Evolutionary conservation across 192 early-diverging fungal species (phyloP).

Genomic region (Backusella mclennaniae): DNA sequence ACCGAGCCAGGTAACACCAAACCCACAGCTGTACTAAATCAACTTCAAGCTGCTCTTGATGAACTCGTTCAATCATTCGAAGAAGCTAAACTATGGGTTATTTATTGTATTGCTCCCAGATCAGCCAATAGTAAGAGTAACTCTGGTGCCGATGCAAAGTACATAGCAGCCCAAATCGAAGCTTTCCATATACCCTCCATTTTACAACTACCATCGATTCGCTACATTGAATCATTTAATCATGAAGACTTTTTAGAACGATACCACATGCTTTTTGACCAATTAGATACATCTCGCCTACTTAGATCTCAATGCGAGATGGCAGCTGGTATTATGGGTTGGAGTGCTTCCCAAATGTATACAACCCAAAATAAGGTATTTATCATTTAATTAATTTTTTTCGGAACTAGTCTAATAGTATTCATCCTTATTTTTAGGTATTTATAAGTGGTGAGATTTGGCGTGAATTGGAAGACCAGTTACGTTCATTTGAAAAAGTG

Average conservation of each 20-base stretch:
- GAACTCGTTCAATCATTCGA: conserved; percentile 76
- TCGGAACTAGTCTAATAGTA: too few species aligned
- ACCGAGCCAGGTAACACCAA: not conserved
- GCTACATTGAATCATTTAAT: conserved; percentile 65
- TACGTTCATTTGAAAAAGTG: conserved; percentile 60
- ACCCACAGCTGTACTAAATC: conserved; percentile 42
- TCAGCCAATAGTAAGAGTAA: conserved; percentile 24
- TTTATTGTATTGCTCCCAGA: conserved; percentile 78
- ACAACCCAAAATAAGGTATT: conserved; percentile 18
- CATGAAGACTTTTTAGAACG: conserved; percentile 75
- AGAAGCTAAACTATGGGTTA: conserved; percentile 78
- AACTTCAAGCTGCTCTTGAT: conserved; percentile 62
- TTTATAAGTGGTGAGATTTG: conserved; percentile 60
- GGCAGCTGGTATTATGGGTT: conserved; percentile 41
- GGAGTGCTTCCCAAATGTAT: conserved; percentile 45
- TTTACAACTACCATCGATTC: conserved; percentile 61
- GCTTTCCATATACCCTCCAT: conserved; percentile 62
- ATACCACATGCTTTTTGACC: conserved; percentile 40
- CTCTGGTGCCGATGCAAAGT: conserved; percentile 51
- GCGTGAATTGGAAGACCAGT: conserved; percentile 59
- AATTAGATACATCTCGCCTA: conserved; percentile 34
- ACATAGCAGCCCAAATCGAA: conserved; percentile 68
- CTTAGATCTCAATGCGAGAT: conserved; percentile 36
- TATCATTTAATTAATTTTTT: not conserved
- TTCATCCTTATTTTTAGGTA: conserved; percentile 38